A percentile compares a stretch with the other conserved stretches of the same genome.
Conservation (phyloP, 139 green algal species). For the Mesotaenium endlicherianum region DNA sequence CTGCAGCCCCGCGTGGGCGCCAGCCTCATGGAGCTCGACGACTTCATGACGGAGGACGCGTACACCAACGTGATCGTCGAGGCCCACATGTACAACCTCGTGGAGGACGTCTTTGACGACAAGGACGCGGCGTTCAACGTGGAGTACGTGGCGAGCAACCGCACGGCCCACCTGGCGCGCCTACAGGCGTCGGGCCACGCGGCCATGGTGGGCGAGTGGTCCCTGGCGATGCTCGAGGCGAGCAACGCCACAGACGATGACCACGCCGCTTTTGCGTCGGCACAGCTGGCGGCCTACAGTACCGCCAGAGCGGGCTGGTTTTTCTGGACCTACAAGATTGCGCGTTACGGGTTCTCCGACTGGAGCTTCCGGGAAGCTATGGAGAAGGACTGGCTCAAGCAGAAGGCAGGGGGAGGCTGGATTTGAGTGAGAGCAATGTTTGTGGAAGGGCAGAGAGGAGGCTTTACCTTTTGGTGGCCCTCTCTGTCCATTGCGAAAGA, state of each 20-base stretch:
- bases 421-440: too few species aligned
- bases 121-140: not conserved
- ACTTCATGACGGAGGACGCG: not conserved
- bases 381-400: not conserved
- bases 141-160: not conserved
- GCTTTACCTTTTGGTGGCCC: too few species aligned
- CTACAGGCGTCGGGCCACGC: not conserved
- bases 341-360: not conserved
- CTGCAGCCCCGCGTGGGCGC: not conserved
- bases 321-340: constrained; percentile 22
- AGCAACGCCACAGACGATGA: constrained; percentile 5
- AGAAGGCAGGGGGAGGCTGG: not conserved
- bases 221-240: not conserved
- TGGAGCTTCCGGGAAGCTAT: constrained; percentile 12
- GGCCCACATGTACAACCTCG: constrained; percentile 12
- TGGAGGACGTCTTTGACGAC: not conserved
- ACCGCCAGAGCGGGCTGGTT: constrained; percentile 25
- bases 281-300: constrained; percentile 6
- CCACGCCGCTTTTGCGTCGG: not conserved
- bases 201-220: constrained; percentile 43
- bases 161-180: not conserved
- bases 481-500: too few species aligned
- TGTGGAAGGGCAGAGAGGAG: too few species aligned
- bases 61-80: constrained; percentile 35
- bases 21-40: constrained; percentile 1